Percentiles rank a stretch among this genome's conserved stretches.
Evolutionary conservation across 169 alveolate species (phyloP).

Genomic region (Eimeria praecox): DNA sequence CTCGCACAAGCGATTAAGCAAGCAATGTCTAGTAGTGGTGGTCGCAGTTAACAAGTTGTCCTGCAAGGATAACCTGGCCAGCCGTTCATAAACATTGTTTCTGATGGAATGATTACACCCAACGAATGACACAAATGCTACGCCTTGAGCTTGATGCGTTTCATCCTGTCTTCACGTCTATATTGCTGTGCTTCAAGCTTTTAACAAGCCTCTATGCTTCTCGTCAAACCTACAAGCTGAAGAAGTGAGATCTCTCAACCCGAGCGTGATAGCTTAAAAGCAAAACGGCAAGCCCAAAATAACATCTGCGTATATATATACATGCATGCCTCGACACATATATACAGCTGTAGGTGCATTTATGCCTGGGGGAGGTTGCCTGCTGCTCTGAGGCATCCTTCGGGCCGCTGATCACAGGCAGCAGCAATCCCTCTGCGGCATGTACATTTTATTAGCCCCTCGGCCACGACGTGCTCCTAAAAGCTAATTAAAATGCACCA

Average conservation of each 20-base stretch:
- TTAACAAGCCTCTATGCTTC: too few species aligned
- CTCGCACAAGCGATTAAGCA: too few species aligned
- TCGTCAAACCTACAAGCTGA: too few species aligned
- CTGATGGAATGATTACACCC: too few species aligned
- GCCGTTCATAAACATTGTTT: neutral
- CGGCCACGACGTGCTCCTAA: neutral
- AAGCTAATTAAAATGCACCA: neutral
- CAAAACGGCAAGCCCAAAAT: too few species aligned
- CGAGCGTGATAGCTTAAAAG: neutral
- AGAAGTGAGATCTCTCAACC: neutral
- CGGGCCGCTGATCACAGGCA: neutral
- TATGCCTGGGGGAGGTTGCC: neutral
- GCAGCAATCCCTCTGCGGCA: neutral
- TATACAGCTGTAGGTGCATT: too few species aligned
- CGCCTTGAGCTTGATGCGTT: neutral
- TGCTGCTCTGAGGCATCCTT: neutral
- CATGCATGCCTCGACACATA: neutral
- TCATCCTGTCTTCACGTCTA: neutral
- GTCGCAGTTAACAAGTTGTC: neutral
- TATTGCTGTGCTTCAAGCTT: too few species aligned
- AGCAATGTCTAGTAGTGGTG: too few species aligned
- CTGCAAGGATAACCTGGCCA: neutral
- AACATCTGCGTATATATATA: too few species aligned
- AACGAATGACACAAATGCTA: neutral
- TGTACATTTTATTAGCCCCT: neutral